phyloP scores from a whole-genome alignment of 306 rosid species.

The Vachellia pachyceras region DNA sequence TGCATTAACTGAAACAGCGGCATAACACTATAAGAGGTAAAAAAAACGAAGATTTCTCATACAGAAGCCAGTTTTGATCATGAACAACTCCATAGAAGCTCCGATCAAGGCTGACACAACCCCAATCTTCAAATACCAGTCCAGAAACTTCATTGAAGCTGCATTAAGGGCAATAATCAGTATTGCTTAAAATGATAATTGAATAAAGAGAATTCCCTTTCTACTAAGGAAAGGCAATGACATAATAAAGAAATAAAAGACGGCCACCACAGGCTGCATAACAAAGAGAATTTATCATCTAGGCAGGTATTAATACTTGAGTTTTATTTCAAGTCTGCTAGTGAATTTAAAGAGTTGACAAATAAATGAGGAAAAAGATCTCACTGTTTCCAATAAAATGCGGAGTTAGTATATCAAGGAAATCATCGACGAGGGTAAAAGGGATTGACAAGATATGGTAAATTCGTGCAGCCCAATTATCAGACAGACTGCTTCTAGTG shows the following conservation, averaged over 20 bases:
- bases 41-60: conserved; percentile 59
- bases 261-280: not conserved
- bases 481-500: not conserved
- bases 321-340: not conserved
- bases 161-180: not conserved
- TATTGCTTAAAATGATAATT: not conserved
- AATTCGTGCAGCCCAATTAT: not conserved
- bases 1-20: not conserved
- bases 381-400: not conserved
- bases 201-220: not conserved
- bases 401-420: not conserved
- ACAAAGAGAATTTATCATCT: not conserved
- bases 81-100: conserved; percentile 92
- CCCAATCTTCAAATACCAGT: conserved; percentile 91
- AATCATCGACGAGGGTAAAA: not conserved
- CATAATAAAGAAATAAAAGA: not conserved
- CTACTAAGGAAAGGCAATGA: not conserved
- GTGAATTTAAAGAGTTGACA: not conserved
- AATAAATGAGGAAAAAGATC: not conserved
- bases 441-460: not conserved
- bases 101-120: conserved; percentile 75
- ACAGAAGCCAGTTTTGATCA: conserved; percentile 95
- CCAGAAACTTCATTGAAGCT: conserved; percentile 74
- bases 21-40: not conserved
- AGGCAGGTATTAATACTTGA: not conserved